Conservation (phyloP, 257 asterid genomes). For the Solanum tarapatanum region DNA sequence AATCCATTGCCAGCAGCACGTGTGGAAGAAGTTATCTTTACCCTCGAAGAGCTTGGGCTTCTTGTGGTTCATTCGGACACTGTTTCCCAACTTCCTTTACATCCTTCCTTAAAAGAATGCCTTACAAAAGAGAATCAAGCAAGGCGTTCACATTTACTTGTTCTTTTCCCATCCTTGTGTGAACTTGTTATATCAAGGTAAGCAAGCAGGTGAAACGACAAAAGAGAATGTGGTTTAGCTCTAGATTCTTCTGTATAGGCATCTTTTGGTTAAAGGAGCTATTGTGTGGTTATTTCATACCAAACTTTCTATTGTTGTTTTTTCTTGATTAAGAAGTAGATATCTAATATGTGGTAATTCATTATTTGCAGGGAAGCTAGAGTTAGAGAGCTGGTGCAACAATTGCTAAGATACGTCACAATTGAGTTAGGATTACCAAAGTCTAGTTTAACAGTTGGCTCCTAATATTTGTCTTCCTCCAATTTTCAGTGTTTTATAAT, state of each 20-base stretch:
- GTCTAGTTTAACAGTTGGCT: slow-evolving; percentile 14
- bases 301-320: background rate
- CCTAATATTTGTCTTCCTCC: background rate
- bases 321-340: background rate
- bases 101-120: slow-evolving; percentile 42
- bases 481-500: background rate
- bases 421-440: slow-evolving; percentile 61
- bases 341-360: slow-evolving; percentile 3
- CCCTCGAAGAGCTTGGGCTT: slow-evolving; percentile 76
- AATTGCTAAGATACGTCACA: slow-evolving; percentile 52
- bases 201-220: slow-evolving; percentile 1
- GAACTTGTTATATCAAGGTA: slow-evolving; percentile 96
- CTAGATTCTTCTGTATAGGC: background rate
- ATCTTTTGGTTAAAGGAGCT: background rate
- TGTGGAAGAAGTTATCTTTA: slow-evolving; percentile 72
- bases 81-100: slow-evolving; percentile 64
- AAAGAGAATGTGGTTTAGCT: background rate
- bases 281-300: background rate
- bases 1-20: slow-evolving; percentile 75
- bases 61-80: slow-evolving; percentile 72
- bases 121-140: slow-evolving; percentile 21
- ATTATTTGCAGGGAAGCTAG: slow-evolving; percentile 58
- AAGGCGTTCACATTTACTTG: slow-evolving; percentile 69
- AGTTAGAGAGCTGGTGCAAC: slow-evolving; percentile 77
- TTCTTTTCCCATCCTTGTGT: slow-evolving; percentile 77